Conservation (phyloP, 192 early-diverging fungal genomes). For the Linnemannia schmuckeri region DNA sequence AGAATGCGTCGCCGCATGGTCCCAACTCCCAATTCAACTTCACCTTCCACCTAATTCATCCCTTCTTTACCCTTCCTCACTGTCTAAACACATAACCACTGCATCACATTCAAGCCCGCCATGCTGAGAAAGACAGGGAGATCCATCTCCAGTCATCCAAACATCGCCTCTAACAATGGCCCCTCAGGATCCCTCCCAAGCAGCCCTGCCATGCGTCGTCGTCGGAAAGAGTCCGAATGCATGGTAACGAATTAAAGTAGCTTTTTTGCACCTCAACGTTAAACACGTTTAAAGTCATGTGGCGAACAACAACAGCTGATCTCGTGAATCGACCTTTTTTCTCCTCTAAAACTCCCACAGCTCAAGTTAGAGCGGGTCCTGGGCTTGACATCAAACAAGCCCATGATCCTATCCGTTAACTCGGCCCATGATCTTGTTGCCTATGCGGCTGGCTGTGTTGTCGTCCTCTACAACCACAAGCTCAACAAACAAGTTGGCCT, state of each 20-base stretch:
- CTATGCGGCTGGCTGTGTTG: constrained; percentile 80
- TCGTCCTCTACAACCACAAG: constrained; percentile 82
- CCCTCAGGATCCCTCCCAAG: background rate
- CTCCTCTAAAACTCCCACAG: constrained; percentile 25
- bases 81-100: background rate
- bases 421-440: constrained; percentile 70
- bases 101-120: background rate
- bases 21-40: background rate
- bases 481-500: constrained; percentile 75
- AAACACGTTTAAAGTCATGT: background rate
- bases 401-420: constrained; percentile 66
- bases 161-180: background rate
- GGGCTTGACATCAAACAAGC: constrained; percentile 69
- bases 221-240: constrained; percentile 40
- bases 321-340: background rate
- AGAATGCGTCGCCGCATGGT: background rate
- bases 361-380: constrained; percentile 76
- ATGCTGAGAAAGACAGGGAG: constrained; percentile 4
- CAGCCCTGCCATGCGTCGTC: constrained; percentile 47
- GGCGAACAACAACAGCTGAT: background rate
- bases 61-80: background rate
- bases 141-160: background rate
- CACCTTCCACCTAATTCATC: background rate
- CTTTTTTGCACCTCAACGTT: background rate
- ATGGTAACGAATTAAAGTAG: constrained; percentile 11